A percentile compares a stretch with the other conserved stretches of the same genome.
These are phyloP conservation scores for Solanum paucissectum DNA, from an alignment of 257 asterid genomes.

Conservation along the genomic window DNA sequence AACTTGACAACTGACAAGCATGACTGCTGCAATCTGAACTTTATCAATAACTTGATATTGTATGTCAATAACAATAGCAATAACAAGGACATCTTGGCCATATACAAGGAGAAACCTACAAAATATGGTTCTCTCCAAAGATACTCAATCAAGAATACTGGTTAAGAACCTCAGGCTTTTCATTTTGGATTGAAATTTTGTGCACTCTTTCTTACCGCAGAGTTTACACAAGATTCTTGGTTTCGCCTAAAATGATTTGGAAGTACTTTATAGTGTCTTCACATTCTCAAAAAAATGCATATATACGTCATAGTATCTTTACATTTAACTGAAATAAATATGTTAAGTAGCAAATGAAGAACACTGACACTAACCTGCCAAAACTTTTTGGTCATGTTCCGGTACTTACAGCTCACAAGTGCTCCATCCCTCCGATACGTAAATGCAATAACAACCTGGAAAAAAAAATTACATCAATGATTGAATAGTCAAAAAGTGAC, in stretches of 20 bases:
- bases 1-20: neutral
- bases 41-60: neutral
- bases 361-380: conserved; percentile 54
- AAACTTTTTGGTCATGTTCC: conserved; percentile 52
- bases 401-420: conserved; percentile 88
- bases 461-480: neutral
- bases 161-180: neutral
- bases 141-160: neutral
- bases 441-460: conserved; percentile 78
- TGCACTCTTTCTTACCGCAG: neutral
- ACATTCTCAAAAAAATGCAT: neutral
- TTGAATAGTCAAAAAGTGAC: neutral
- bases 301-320: neutral
- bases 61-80: neutral
- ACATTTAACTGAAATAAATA: neutral
- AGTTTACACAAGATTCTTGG: neutral
- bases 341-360: neutral
- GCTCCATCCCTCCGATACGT: conserved; percentile 59
- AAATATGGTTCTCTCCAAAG: neutral
- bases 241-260: neutral
- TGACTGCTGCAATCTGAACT: neutral
- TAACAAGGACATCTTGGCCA: neutral
- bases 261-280: neutral
- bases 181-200: neutral
- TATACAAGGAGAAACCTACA: neutral